Evolutionary conservation across 768 basidiomycete genomes (phyloP), one percentile per base, ranked within the genome.

Genomic region (Mycena indigotica): DNA sequence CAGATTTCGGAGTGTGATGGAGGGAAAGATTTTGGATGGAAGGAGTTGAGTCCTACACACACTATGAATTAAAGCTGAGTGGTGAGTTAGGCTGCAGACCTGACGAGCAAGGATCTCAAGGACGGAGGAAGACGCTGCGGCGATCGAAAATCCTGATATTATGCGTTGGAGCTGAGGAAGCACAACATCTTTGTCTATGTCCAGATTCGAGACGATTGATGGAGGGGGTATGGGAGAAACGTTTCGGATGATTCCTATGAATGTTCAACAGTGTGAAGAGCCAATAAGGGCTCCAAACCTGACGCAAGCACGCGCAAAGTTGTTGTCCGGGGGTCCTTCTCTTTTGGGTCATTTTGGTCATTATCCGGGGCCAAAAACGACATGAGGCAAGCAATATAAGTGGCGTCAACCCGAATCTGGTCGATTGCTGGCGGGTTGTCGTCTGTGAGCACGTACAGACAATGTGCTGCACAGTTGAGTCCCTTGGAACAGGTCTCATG

Each of bases 401-500:
- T 75, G 15, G 80, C 80, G 67, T 89, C 78, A 25, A 79, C 70
- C 21, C 85, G 79, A 19, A 95, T 68, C 53, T 86, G 85, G n/a
- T 82, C 69, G 52, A 87, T 84, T 28, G 87, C 84, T 17, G 87
- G 82, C n/a, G 73, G 76, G 61, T 97, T 98, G 67, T 97, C 95
- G 69, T 95, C 93, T 2, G 93, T 92, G 25, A 98, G 77, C 58
- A 96, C 91, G 70, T 96, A 97, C 17, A 97, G 75, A 66, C 93
- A 93, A 68, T 98, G 95, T 0, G 93, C 94, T 94, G 64, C 25
- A 60, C 25, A 54, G 32, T 40, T 41, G 17, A 53, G 19, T 45
- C 23, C 56, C 53, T 30, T 29, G 19, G 19, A 28, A 15, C 3
- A 6, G 25, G 21, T n/a, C n/a, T n/a, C n/a, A 38, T 44, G 5